Conservation (phyloP, 169 alveolate genomes). For the Plasmodium gonderi region DNA sequence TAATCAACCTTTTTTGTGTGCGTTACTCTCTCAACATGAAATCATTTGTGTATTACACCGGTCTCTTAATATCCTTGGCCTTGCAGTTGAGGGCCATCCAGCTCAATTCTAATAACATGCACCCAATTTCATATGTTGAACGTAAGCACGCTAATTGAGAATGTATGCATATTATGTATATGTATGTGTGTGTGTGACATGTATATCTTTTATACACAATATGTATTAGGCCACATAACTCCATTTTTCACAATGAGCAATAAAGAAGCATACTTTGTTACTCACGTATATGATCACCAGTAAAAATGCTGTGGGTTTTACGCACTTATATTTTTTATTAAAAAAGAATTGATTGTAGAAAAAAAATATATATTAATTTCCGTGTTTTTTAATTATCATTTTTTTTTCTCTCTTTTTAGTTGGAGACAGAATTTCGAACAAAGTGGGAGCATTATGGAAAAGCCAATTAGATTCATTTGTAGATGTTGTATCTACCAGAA, state of each 20-base stretch:
- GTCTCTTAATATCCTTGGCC: conserved; percentile 21
- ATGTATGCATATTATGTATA: background rate
- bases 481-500: conserved; percentile 60
- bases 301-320: background rate
- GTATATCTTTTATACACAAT: no score
- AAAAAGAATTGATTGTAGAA: no score
- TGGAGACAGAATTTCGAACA: conserved; percentile 38
- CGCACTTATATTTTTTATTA: background rate
- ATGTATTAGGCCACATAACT: no score
- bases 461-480: conserved; percentile 57
- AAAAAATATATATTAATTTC: background rate
- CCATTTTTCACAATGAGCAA: no score
- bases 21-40: conserved; percentile 36
- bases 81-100: conserved; percentile 41
- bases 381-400: background rate
- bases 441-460: conserved; percentile 42
- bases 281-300: background rate
- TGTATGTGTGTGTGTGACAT: background rate
- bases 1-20: background rate
- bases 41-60: conserved; percentile 15
- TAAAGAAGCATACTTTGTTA: no score
- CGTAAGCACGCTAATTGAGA: conserved; percentile 7
- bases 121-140: conserved; percentile 38
- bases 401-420: conserved; percentile 28
- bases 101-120: conserved; percentile 3